Evolutionary conservation across 225 moss, liverwort and hornwort species (phyloP).

Genomic region (Antitrichia curtipendula): DNA sequence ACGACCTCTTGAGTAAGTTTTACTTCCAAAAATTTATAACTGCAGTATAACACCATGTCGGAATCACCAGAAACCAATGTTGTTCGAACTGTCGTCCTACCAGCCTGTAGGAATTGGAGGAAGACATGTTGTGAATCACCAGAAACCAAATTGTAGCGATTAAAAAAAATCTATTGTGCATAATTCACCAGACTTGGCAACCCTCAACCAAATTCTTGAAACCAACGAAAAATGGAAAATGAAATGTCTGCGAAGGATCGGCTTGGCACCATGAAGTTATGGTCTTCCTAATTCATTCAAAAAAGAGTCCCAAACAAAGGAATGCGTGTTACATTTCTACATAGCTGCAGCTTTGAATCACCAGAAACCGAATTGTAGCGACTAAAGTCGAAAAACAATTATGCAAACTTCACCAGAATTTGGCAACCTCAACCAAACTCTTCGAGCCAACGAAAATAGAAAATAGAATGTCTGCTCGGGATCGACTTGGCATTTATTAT

Average conservation of each 20-base stretch:
- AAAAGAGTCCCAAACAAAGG: not conserved
- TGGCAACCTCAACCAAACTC: not conserved
- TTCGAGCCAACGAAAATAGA: too few species aligned
- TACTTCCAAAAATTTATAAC: not conserved
- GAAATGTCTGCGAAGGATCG: not conserved
- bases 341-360: not conserved
- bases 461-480: not conserved
- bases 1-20: slow-evolving; percentile 69
- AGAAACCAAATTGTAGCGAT: not conserved
- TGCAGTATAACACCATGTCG: not conserved
- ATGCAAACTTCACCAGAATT: not conserved
- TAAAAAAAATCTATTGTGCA: not conserved
- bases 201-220: not conserved
- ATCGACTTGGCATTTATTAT: too few species aligned
- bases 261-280: not conserved
- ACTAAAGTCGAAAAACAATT: not conserved
- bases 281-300: not conserved
- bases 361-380: not conserved
- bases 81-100: too few species aligned
- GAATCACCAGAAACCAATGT: not conserved
- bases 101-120: not conserved
- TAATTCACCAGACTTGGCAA: not conserved
- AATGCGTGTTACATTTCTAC: not conserved
- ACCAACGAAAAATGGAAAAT: not conserved
- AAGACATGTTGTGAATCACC: not conserved